These are phyloP conservation scores for Stenocarpella maydis DNA, from an alignment of 2,329 filamentous ascomycete genomes.

Conservation along the genomic window DNA sequence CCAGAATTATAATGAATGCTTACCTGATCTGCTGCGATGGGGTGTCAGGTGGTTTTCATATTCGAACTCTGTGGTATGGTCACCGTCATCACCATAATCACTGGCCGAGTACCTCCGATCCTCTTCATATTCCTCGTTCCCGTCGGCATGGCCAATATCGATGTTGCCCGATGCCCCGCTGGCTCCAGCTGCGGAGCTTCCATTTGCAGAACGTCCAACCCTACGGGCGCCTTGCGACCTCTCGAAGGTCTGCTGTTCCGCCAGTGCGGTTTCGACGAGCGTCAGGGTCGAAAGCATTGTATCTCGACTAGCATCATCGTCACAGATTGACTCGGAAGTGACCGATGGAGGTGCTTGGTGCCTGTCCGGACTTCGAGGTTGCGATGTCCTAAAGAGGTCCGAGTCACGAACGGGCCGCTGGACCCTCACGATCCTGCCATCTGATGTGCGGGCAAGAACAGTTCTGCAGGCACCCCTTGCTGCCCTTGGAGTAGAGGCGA, in stretches of 20 bases:
- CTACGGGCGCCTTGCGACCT: not conserved
- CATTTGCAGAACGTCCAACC: not conserved
- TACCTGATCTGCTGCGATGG: conserved; percentile 18
- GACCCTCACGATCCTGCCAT: conserved; percentile 16
- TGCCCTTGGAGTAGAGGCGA: not conserved
- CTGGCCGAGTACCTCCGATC: not conserved
- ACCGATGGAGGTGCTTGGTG: not conserved
- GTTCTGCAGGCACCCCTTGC: conserved; percentile 12
- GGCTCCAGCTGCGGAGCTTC: not conserved
- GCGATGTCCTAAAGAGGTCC: not conserved
- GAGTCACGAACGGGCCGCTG: conserved; percentile 21
- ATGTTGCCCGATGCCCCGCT: conserved; percentile 25
- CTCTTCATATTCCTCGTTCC: not conserved
- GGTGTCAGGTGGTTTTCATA: not conserved
- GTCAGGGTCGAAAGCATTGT: conserved; percentile 28
- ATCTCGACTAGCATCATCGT: not conserved
- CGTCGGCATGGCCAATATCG: conserved; percentile 16
- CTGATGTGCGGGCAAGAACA: conserved; percentile 17
- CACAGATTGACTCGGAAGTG: not conserved
- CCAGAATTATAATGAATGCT: not conserved
- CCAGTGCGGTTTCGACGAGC: conserved; percentile 20
- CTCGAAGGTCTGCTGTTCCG: conserved; percentile 15
- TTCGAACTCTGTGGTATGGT: not conserved
- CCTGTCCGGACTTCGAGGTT: not conserved
- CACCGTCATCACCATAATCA: conserved; percentile 2